phyloP scores from a whole-genome alignment of 495 filamentous ascomycete genomes.

The Evernia prunastri region DNA sequence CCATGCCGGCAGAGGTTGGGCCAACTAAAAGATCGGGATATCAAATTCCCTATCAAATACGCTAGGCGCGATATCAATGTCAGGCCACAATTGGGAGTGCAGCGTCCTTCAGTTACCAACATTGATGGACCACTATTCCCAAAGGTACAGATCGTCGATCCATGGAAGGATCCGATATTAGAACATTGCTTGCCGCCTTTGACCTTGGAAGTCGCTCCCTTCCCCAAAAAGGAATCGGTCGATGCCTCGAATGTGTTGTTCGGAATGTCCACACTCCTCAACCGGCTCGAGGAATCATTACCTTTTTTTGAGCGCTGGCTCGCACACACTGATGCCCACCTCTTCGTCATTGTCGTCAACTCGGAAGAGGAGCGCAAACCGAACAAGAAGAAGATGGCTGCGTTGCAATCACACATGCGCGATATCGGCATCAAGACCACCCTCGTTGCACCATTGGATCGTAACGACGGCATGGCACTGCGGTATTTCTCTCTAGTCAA shows the following conservation, averaged over 20 bases:
- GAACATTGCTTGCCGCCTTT: conserved; percentile 28
- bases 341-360: conserved; percentile 49
- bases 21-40: conserved; percentile 11
- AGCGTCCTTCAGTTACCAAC: conserved; percentile 28
- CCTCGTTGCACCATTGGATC: conserved; percentile 44
- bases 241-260: conserved; percentile 53
- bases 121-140: conserved; percentile 35
- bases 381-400: conserved; percentile 9
- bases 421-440: conserved; percentile 44
- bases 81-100: not conserved
- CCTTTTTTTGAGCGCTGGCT: conserved; percentile 57
- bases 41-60: conserved; percentile 29
- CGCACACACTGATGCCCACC: conserved; percentile 45
- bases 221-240: conserved; percentile 26
- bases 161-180: conserved; percentile 20
- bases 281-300: conserved; percentile 50
- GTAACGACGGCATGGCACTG: conserved; percentile 38
- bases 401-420: conserved; percentile 38
- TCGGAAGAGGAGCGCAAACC: conserved; percentile 34
- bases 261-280: conserved; percentile 54
- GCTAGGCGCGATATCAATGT: conserved; percentile 40
- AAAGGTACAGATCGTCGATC: conserved; percentile 15
- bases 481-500: conserved; percentile 56
- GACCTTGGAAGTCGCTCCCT: conserved; percentile 32
- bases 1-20: conserved; percentile 1